These are phyloP conservation scores for Shiraia bambusicola DNA, from an alignment of 2,329 filamentous ascomycete genomes.

Conservation along the genomic window DNA sequence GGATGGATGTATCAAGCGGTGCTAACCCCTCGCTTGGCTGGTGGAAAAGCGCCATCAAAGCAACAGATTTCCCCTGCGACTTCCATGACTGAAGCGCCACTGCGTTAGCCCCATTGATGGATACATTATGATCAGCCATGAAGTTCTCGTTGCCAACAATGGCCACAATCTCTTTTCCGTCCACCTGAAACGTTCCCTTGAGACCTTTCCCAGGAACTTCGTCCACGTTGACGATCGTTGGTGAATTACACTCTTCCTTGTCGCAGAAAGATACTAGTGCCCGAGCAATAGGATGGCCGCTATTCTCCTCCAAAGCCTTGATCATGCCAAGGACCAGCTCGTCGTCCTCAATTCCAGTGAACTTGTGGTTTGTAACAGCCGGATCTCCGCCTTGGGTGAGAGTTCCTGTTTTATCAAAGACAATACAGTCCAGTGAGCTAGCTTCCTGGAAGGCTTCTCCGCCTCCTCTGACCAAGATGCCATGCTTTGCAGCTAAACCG, in stretches of 20 bases:
- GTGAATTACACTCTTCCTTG: slow-evolving; percentile 9
- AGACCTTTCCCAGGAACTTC: slow-evolving; percentile 74
- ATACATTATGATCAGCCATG: slow-evolving; percentile 51
- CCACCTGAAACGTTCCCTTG: slow-evolving; percentile 55
- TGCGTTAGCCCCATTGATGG: slow-evolving; percentile 22
- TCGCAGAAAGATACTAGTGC: slow-evolving; percentile 66
- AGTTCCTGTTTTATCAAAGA: slow-evolving; percentile 89
- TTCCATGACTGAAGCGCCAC: slow-evolving; percentile 44
- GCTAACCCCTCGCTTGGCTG: slow-evolving; percentile 1
- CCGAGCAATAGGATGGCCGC: slow-evolving; percentile 72
- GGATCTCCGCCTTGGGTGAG: slow-evolving; percentile 73
- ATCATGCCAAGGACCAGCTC: slow-evolving; percentile 55
- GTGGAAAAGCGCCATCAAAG: slow-evolving; percentile 38
- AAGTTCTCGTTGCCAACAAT: slow-evolving; percentile 73
- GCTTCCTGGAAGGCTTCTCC: slow-evolving; percentile 86
- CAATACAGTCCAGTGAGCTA: slow-evolving; percentile 72
- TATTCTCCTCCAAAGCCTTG: slow-evolving; percentile 67
- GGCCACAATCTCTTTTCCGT: slow-evolving; percentile 42
- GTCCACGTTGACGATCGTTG: slow-evolving; percentile 49
- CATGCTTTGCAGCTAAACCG: slow-evolving; percentile 74
- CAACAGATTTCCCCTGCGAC: slow-evolving; percentile 45
- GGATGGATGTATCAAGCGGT: slow-evolving; percentile 1
- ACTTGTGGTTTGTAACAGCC: slow-evolving; percentile 60
- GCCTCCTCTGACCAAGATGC: slow-evolving; percentile 80
- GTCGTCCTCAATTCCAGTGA: slow-evolving; percentile 37